phyloP scores from a whole-genome alignment of 805 yeast genomes.

The Clavispora carvajalis region DNA sequence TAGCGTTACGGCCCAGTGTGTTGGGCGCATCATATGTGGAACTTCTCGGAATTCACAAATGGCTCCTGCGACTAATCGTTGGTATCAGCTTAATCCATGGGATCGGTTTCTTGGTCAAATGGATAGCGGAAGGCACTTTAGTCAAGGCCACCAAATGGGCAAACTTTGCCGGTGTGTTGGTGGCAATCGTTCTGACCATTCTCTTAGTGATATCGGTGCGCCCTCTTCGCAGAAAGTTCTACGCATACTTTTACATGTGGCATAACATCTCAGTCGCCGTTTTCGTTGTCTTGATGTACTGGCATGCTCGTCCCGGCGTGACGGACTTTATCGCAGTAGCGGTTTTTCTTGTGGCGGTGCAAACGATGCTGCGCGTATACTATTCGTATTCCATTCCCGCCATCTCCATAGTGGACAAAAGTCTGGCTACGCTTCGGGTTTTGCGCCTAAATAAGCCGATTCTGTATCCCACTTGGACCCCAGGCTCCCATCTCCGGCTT shows the following conservation, averaged over 20 bases:
- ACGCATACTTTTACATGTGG: constrained; percentile 48
- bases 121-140: constrained; percentile 37
- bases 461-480: constrained; percentile 23
- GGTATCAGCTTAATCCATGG: constrained; percentile 45
- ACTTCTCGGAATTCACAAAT: constrained; percentile 56
- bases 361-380: constrained; percentile 28
- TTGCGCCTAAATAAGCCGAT: constrained; percentile 18
- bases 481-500: constrained; percentile 56
- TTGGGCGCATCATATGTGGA: constrained; percentile 46
- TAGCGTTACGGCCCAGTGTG: constrained; percentile 55
- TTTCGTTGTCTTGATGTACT: constrained; percentile 40
- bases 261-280: constrained; percentile 51
- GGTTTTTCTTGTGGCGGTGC: constrained; percentile 26
- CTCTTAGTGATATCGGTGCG: constrained; percentile 44
- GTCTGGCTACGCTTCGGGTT: constrained; percentile 16
- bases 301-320: constrained; percentile 74
- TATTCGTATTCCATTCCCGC: constrained; percentile 11
- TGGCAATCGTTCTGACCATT: constrained; percentile 28
- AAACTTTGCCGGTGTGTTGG: constrained; percentile 52
- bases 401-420: constrained; percentile 12
- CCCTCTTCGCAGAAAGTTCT: constrained; percentile 44
- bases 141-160: constrained; percentile 24
- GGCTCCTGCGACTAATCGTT: constrained; percentile 60
- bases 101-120: constrained; percentile 45
- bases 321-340: constrained; percentile 23